phyloP scores from a whole-genome alignment of 495 filamentous ascomycete genomes.

The Penicillium parvum region DNA sequence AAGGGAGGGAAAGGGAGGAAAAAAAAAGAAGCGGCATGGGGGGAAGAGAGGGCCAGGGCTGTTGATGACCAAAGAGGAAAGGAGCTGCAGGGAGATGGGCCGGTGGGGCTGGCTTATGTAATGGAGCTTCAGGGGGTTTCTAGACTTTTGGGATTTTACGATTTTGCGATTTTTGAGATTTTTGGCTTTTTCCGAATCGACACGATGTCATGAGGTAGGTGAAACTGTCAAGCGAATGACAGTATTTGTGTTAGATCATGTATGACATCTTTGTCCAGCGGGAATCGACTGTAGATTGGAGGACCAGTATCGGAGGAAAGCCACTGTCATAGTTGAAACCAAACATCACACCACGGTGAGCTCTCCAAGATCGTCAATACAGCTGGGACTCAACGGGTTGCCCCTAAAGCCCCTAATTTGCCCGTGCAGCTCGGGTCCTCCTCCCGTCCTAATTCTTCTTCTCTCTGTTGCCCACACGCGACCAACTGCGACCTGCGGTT shows the following conservation, averaged over 20 bases:
- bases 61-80: slow-evolving; percentile 32
- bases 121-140: slow-evolving; percentile 5
- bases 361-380: slow-evolving; percentile 21
- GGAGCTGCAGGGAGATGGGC: slow-evolving; percentile 42
- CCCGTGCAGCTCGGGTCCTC: slow-evolving; percentile 15
- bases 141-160: slow-evolving; percentile 1
- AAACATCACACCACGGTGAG: no score
- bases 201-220: no score
- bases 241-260: no score
- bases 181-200: not conserved
- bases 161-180: not conserved
- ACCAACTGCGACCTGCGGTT: no score
- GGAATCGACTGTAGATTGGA: no score
- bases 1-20: slow-evolving; percentile 27
- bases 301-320: no score
- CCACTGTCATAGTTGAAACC: no score
- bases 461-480: slow-evolving; percentile 2
- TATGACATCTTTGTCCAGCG: no score
- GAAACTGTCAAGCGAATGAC: no score
- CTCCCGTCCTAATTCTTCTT: slow-evolving; percentile 13
- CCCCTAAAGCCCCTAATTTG: slow-evolving; percentile 20
- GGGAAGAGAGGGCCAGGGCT: slow-evolving; percentile 15
- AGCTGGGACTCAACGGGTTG: slow-evolving; percentile 14
- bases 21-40: slow-evolving; percentile 29
- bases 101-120: slow-evolving; percentile 14